Evolutionary conservation across 1,284 basidiomycete genomes (phyloP), one percentile per base, ranked within the genome.

Genomic region (Rhizoctonia solani): DNA sequence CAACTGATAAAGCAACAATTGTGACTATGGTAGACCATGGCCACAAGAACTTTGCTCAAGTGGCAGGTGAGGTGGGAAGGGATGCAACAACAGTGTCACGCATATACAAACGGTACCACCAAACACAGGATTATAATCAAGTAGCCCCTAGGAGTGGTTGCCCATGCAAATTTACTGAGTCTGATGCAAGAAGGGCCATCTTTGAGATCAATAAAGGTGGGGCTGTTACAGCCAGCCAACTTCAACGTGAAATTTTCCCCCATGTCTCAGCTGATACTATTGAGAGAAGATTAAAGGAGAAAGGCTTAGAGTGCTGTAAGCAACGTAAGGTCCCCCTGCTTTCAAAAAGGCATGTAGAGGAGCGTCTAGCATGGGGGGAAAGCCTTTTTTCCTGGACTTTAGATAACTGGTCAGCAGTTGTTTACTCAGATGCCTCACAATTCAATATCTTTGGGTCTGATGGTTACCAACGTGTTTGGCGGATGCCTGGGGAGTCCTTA

Each of bases 51-150:
- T 61, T 61, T 37, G 19, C 27, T 14, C 25, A 61, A 46, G 47
- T 61, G 13, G 46, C 44, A n/a, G 4, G 30, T n/a, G 21, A 16
- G 19, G 47, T 61, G 8, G 46, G 46, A 11, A 27, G 32, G n/a
- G 46, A 61, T 19, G 32, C 19, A 27, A 50, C 58, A 23, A 61
- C 58, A 27, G 58, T 46, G 14, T 49, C 44, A 16, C 30, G 30
- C n/a, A 61, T 61, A 30, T 61, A 50, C n/a, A 34, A 32, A 9
- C 11, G 19, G 37, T 49, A 61, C 30, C 32, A 37, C 46, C 49
- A 61, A 49, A 61, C 58, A 14, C 30, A 32, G 3, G 47, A 30
- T 50, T 50, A 50, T 44, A 16, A 44, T 21, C 41, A 44, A 5
- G 41, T 4, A 5, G 41, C 41, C 14, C 41, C 41, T 16, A 6